phyloP scores from a whole-genome alignment of 768 basidiomycete species.

The Boletus subparvulus region DNA sequence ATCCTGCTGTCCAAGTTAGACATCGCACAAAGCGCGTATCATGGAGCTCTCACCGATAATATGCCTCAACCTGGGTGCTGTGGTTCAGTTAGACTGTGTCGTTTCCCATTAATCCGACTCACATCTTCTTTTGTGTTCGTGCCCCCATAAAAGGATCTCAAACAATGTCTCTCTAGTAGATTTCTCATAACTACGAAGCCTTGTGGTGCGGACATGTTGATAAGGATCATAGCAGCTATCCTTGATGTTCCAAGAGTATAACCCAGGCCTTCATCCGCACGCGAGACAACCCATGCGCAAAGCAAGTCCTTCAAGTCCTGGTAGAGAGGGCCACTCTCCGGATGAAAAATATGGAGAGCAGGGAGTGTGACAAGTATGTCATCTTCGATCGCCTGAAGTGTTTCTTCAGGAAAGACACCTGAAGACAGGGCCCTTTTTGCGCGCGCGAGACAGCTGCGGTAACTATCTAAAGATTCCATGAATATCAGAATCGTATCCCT shows the following conservation, averaged over 20 bases:
- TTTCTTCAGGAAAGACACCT: slow-evolving; percentile 37
- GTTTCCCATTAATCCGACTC: slow-evolving; percentile 33
- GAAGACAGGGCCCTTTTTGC: slow-evolving; percentile 61
- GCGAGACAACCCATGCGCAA: slow-evolving; percentile 83
- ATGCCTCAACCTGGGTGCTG: slow-evolving; percentile 72
- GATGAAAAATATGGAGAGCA: slow-evolving; percentile 75
- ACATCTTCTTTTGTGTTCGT: slow-evolving; percentile 73
- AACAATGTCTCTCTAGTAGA: slow-evolving; percentile 78
- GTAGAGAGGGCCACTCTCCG: slow-evolving; percentile 74
- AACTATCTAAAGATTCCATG: slow-evolving; percentile 48
- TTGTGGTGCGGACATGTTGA: slow-evolving; percentile 59
- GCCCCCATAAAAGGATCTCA: slow-evolving; percentile 83
- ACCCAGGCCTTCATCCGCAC: slow-evolving; percentile 78
- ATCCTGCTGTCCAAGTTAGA: slow-evolving; percentile 51
- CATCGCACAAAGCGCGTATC: background rate
- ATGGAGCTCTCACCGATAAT: slow-evolving; percentile 63
- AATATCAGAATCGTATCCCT: slow-evolving; percentile 3
- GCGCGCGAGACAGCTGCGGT: slow-evolving; percentile 65
- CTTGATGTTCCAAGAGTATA: slow-evolving; percentile 69
- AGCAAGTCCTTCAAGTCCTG: slow-evolving; percentile 81
- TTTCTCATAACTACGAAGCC: slow-evolving; percentile 86
- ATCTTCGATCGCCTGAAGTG: slow-evolving; percentile 63
- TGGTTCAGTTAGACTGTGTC: slow-evolving; percentile 30
- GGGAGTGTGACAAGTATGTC: slow-evolving; percentile 78
- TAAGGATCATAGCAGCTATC: slow-evolving; percentile 84